Conservation (phyloP, 352 stramenopile species). For the Globisporangium paroecandrum region DNA sequence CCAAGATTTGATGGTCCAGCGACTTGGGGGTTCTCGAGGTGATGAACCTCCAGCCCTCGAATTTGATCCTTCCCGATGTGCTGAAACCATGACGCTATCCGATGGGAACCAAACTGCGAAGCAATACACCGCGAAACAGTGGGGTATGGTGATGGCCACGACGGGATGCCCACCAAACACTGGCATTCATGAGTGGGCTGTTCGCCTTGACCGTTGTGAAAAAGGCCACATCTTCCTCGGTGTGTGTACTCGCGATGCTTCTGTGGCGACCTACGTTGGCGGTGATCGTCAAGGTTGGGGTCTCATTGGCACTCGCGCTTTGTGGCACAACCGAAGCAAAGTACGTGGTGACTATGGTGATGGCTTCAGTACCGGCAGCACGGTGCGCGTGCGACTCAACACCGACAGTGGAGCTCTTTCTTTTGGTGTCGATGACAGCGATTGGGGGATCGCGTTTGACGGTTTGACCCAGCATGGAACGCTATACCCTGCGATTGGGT, state of each 20-base stretch:
- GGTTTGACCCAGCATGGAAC: constrained; percentile 85
- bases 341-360: constrained; percentile 86
- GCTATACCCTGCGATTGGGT: constrained; percentile 81
- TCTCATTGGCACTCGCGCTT: constrained; percentile 81
- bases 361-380: constrained; percentile 83
- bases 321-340: constrained; percentile 90
- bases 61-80: constrained; percentile 83
- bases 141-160: constrained; percentile 88
- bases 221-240: constrained; percentile 90
- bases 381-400: constrained; percentile 81
- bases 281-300: constrained; percentile 87
- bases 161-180: constrained; percentile 81
- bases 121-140: constrained; percentile 89
- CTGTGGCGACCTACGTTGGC: constrained; percentile 85
- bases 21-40: constrained; percentile 62
- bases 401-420: constrained; percentile 84
- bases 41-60: constrained; percentile 79
- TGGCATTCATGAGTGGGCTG: constrained; percentile 85
- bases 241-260: constrained; percentile 83
- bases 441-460: constrained; percentile 89
- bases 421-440: constrained; percentile 83
- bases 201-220: constrained; percentile 84
- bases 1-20: constrained; percentile 84
- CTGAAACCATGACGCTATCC: constrained; percentile 87
- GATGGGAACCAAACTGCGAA: constrained; percentile 82